Evolutionary conservation across 1,284 basidiomycete genomes (phyloP).

Genomic region (Abortiporus biennis): DNA sequence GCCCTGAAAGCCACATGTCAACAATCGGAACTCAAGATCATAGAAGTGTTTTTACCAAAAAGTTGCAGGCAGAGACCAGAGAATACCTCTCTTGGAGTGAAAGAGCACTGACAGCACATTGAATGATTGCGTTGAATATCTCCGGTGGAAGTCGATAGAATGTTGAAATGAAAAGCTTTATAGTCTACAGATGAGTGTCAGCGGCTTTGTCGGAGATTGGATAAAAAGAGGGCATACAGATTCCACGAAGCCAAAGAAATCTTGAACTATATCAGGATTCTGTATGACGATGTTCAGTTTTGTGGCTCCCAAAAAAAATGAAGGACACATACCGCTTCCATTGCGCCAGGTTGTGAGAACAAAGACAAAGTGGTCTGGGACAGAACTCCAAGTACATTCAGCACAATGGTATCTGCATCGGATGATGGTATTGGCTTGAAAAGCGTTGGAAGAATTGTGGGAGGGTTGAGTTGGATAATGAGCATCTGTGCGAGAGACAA

Average conservation of each 20-base stretch:
- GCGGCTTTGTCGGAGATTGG: neutral
- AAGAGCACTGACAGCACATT: constrained; percentile 66
- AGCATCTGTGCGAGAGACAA: constrained; percentile 75
- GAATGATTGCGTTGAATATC: constrained; percentile 65
- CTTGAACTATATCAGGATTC: constrained; percentile 88
- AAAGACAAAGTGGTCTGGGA: constrained; percentile 54
- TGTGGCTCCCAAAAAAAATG: neutral
- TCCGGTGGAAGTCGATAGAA: constrained; percentile 67
- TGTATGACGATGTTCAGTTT: constrained; percentile 20
- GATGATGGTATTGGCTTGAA: constrained; percentile 34
- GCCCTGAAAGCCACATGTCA: constrained; percentile 29
- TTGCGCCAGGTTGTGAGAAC: constrained; percentile 54
- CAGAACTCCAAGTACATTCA: constrained; percentile 50
- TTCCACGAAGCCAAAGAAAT: constrained; percentile 79
- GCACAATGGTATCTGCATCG: constrained; percentile 41
- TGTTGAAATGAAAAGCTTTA: constrained; percentile 65
- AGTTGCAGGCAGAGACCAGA: constrained; percentile 74
- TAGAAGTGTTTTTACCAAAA: constrained; percentile 53
- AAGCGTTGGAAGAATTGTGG: constrained; percentile 39
- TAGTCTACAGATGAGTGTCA: constrained; percentile 49
- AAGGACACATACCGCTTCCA: constrained; percentile 56
- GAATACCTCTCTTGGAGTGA: constrained; percentile 84
- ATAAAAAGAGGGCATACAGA: constrained; percentile 36
- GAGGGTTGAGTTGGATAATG: constrained; percentile 74
- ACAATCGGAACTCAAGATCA: constrained; percentile 3